These are phyloP conservation scores for Ilex aquifolium DNA, from an alignment of 257 asterid species.

Conservation along the genomic window DNA sequence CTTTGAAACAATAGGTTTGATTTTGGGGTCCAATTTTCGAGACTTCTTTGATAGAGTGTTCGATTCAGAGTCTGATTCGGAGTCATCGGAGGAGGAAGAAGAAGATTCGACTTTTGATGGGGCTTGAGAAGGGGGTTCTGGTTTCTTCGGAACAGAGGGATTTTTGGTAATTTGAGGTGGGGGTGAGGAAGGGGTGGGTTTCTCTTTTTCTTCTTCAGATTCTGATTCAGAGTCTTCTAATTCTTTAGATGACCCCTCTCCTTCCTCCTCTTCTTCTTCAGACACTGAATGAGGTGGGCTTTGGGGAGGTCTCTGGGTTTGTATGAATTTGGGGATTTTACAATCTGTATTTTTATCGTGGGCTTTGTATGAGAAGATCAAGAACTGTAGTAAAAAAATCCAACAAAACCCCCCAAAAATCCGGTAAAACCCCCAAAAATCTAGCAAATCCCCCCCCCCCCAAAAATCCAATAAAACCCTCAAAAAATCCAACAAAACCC, in stretches of 20 bases:
- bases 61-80: not conserved
- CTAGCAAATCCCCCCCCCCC: no score
- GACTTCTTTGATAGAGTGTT: not conserved
- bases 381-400: no score
- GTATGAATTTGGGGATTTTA: not conserved
- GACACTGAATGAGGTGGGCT: constrained; percentile 24
- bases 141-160: not conserved
- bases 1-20: constrained; percentile 26
- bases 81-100: constrained; percentile 31
- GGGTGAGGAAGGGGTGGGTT: not conserved
- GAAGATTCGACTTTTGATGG: constrained; percentile 46
- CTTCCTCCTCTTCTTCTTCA: not conserved
- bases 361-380: no score
- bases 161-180: no score
- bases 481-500: no score
- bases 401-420: no score
- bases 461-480: no score
- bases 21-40: constrained; percentile 12
- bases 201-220: not conserved
- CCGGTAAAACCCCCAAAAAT: no score
- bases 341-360: no score
- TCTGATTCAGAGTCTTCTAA: not conserved
- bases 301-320: constrained; percentile 35
- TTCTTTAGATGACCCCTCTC: not conserved
- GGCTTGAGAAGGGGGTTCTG: constrained; percentile 33